Conservation (phyloP, 495 filamentous ascomycete species). For the Neurospora sublineolata region DNA sequence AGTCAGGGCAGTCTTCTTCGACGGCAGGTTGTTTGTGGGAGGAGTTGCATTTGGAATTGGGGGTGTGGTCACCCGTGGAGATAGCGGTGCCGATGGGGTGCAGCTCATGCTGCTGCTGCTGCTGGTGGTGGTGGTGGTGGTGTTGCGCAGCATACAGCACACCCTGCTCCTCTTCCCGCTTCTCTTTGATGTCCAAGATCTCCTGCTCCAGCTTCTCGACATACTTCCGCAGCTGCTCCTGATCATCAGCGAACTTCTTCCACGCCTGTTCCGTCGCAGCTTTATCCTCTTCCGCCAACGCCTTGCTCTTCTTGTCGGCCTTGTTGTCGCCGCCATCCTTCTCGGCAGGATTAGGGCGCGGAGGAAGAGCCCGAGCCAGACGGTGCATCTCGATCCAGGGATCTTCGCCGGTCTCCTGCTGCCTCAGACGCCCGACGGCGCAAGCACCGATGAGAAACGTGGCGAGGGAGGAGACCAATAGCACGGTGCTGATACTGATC, state of each 20-base stretch:
- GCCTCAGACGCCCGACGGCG: background rate
- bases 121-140: no score
- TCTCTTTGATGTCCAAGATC: conserved; percentile 6
- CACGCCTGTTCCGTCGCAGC: conserved; percentile 4
- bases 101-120: background rate
- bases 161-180: background rate
- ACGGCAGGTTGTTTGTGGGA: background rate
- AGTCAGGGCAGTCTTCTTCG: background rate
- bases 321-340: background rate
- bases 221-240: conserved; percentile 8
- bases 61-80: background rate
- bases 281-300: background rate
- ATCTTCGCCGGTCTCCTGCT: conserved; percentile 1
- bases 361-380: conserved; percentile 5
- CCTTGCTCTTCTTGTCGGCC: background rate
- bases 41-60: background rate
- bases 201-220: conserved; percentile 13
- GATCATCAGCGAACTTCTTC: conserved; percentile 8
- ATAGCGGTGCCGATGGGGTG: background rate
- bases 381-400: conserved; percentile 15
- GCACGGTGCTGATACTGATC: conserved; percentile 3
- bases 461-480: conserved; percentile 1
- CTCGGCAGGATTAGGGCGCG: background rate
- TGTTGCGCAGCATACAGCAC: background rate
- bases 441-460: background rate